Base-by-base conservation (phyloP, 2,329 filamentous ascomycete species). In the Aspergillus sp. region DNA sequence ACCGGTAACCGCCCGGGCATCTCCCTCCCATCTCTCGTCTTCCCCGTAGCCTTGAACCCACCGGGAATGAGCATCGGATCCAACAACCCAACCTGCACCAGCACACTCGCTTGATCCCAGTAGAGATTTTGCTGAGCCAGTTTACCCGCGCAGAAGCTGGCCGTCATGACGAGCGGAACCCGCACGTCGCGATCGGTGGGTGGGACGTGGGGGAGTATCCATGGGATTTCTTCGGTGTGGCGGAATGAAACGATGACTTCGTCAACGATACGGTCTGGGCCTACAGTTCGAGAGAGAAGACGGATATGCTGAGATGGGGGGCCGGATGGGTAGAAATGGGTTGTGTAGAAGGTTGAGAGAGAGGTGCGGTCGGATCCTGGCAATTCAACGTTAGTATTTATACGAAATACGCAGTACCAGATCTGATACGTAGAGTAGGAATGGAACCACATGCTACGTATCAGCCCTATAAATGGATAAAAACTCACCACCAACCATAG, bases 41-140 rank as follows among this genome's bases (percentile, higher is more conserved):
- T 48, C 27, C 57, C 53, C 35, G 57, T 58, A n/a, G 54, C 53
- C 28, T 52, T 49, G 35, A 79, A 66, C 5, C 72, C 56, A 19
- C 69, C 59, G 0, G 77, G 75, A 43, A 82, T 69, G 33, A 75
- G 54, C 40, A 71, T 70, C 27, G 75, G 70, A 66, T 82, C 77
- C 47, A 83, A 47, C 48, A 82, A 51, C 0, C 79, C 79, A 4
- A 79, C 66, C 57, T 83, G 79, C 42, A 81, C 73, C 42, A 83
- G 60, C 29, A 83, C 79, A 45, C 69, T 75, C 6, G 79, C 79
- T 56, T 83, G 79, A 53, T 83, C 79, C 79, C 79, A 83, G 51
- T 82, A 82, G 5, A 82, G 57, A 43, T 77, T 71, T 54, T 82
- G 78, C 39, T 72, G 73, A 71, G 52, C 52, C 13, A 64, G 55